Conservation (phyloP, 1,139 yeast species). For the Yamadazyma triangularis region DNA sequence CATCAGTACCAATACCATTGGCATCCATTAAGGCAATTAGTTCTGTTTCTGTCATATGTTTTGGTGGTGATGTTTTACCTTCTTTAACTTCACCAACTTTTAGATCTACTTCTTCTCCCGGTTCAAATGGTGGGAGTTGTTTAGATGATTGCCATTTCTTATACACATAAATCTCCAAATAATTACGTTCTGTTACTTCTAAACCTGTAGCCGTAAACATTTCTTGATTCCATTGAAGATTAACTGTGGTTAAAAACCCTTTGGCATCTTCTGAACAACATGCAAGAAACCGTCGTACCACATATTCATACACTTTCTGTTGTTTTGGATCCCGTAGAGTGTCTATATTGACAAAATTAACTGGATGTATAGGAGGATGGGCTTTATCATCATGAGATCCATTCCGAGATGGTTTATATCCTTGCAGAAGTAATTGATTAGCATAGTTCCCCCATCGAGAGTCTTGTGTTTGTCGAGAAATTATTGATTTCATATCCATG, state of each 20-base stretch:
- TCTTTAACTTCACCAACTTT: slow-evolving; percentile 55
- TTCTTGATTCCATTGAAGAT: slow-evolving; percentile 76
- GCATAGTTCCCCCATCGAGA: slow-evolving; percentile 50
- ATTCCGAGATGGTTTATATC: slow-evolving; percentile 59
- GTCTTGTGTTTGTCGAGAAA: slow-evolving; percentile 55
- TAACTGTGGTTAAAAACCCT: slow-evolving; percentile 64
- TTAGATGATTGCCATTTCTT: slow-evolving; percentile 70
- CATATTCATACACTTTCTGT: slow-evolving; percentile 77
- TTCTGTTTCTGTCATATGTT: slow-evolving; percentile 85
- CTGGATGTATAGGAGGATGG: slow-evolving; percentile 98
- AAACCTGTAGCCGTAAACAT: slow-evolving; percentile 66
- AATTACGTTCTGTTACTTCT: slow-evolving; percentile 67
- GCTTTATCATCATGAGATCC: slow-evolving; percentile 92
- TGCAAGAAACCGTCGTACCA: slow-evolving; percentile 83
- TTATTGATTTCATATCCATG: slow-evolving; percentile 63
- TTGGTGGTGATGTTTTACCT: slow-evolving; percentile 80
- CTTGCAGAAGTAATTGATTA: slow-evolving; percentile 21
- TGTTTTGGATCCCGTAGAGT: slow-evolving; percentile 43
- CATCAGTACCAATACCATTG: slow-evolving; percentile 98
- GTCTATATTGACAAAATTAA: slow-evolving; percentile 41
- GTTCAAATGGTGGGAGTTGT: slow-evolving; percentile 59
- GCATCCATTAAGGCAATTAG: slow-evolving; percentile 91
- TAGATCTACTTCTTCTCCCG: slow-evolving; percentile 54
- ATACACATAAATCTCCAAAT: slow-evolving; percentile 75
- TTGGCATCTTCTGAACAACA: slow-evolving; percentile 89